A percentile compares a stretch with the other conserved stretches of the same genome.
These are phyloP conservation scores for Eleusine indica DNA, from an alignment of 176 grass and related monocot genomes.

Conservation along the genomic window DNA sequence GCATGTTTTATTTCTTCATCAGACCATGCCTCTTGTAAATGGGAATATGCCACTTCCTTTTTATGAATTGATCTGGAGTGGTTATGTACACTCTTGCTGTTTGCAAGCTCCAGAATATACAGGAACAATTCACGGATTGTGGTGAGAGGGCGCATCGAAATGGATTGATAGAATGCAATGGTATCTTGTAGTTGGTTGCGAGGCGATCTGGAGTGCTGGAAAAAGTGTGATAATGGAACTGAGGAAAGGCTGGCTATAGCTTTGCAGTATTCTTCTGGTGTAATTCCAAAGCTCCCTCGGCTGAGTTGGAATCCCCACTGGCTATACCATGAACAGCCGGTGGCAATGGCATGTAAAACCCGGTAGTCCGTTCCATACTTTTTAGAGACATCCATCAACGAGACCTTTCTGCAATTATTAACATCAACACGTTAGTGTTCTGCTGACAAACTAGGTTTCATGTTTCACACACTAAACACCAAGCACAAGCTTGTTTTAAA, in stretches of 20 bases:
- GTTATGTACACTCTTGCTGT: conserved; percentile 13
- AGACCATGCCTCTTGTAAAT: conserved; percentile 35
- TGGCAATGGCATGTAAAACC: conserved; percentile 52
- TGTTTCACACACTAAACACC: too few relatives aligned
- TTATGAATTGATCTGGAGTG: not conserved
- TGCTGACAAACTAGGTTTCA: not conserved
- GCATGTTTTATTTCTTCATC: conserved; percentile 48
- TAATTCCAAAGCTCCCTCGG: conserved; percentile 69
- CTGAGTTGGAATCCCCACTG: conserved; percentile 78
- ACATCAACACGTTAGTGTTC: conserved; percentile 2
- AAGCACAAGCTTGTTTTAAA: too few relatives aligned
- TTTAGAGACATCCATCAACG: conserved; percentile 70
- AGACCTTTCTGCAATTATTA: conserved; percentile 63
- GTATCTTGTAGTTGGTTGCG: conserved; percentile 52
- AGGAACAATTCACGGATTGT: conserved; percentile 65
- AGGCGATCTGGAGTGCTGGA: conserved; percentile 37
- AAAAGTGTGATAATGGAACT: conserved; percentile 52
- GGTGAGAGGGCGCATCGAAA: conserved; percentile 41
- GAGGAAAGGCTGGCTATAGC: conserved; percentile 52
- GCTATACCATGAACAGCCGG: conserved; percentile 66
- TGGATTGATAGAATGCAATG: conserved; percentile 60
- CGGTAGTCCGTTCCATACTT: conserved; percentile 62
- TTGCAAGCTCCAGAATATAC: conserved; percentile 44
- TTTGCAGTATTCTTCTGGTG: conserved; percentile 47
- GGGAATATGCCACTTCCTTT: conserved; percentile 23